phyloP scores from a whole-genome alignment of 2,329 filamentous ascomycete species.

The Neofusicoccum cordaticola region DNA sequence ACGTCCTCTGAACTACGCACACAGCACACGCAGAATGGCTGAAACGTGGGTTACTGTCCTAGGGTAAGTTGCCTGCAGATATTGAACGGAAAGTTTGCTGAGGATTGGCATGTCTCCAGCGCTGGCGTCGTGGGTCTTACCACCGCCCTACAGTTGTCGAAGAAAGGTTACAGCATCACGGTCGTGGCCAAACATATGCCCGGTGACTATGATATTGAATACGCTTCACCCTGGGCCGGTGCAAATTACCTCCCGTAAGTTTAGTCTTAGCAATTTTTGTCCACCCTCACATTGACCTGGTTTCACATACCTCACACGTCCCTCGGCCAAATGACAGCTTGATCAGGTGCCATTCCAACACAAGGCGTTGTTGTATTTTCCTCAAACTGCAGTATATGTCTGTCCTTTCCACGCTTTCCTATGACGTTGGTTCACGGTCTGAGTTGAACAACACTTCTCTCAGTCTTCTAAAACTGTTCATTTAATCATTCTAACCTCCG shows the following conservation, averaged over 20 bases:
- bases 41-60: slow-evolving; percentile 44
- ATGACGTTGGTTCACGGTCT: too few relatives aligned
- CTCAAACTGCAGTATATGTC: too few relatives aligned
- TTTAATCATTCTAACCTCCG: neutral
- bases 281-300: neutral
- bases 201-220: slow-evolving; percentile 88
- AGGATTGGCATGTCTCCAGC: slow-evolving; percentile 35
- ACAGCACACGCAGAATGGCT: neutral
- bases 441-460: too few relatives aligned
- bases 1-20: neutral
- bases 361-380: too few relatives aligned
- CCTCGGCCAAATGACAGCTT: too few relatives aligned
- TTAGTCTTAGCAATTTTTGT: neutral
- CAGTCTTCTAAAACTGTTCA: neutral
- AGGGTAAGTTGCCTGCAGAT: slow-evolving; percentile 37
- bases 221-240: slow-evolving; percentile 85
- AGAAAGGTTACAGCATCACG: slow-evolving; percentile 59
- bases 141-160: slow-evolving; percentile 61
- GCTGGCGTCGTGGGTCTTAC: slow-evolving; percentile 66
- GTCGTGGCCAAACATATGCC: slow-evolving; percentile 87
- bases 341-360: too few relatives aligned
- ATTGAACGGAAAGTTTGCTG: neutral
- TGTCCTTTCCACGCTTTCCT: too few relatives aligned
- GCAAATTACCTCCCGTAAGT: slow-evolving; percentile 67
- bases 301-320: neutral